These are phyloP conservation scores for Schizochytrium sp. DNA, from an alignment of 108 stramenopile species.

Conservation along the genomic window DNA sequence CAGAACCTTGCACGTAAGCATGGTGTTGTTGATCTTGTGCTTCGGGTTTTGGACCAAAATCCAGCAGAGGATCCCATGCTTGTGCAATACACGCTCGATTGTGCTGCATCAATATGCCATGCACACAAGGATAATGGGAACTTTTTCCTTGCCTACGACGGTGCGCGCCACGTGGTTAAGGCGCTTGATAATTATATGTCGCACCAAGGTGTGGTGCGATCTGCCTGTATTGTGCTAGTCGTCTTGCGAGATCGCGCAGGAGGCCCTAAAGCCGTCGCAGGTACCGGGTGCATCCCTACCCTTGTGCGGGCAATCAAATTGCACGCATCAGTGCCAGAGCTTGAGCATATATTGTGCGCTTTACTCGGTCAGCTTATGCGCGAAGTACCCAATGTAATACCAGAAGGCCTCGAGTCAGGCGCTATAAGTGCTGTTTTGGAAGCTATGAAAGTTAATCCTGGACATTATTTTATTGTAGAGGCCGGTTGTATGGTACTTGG, in stretches of 20 bases:
- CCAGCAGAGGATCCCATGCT: conserved; percentile 3
- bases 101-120: conserved; percentile 40
- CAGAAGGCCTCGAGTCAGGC: not conserved
- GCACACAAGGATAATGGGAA: conserved; percentile 55
- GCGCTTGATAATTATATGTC: not conserved
- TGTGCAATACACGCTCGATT: conserved; percentile 55
- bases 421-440: conserved; percentile 1
- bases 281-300: not conserved
- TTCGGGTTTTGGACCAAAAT: not conserved
- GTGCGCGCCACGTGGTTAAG: not conserved
- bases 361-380: conserved; percentile 41
- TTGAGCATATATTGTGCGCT: conserved; percentile 52
- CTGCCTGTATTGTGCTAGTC: conserved; percentile 41
- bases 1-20: not conserved
- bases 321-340: conserved; percentile 42
- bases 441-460: conserved; percentile 19
- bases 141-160: not conserved
- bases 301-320: conserved; percentile 16
- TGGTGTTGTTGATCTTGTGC: not conserved
- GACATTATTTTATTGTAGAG: conserved; percentile 54
- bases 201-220: conserved; percentile 16
- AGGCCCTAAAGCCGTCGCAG: not conserved
- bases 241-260: conserved; percentile 53
- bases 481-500: conserved; percentile 39
- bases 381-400: conserved; percentile 11